Evolutionary conservation across 257 asterid species (phyloP).

Genomic region (Nicotiana obtusifolia): DNA sequence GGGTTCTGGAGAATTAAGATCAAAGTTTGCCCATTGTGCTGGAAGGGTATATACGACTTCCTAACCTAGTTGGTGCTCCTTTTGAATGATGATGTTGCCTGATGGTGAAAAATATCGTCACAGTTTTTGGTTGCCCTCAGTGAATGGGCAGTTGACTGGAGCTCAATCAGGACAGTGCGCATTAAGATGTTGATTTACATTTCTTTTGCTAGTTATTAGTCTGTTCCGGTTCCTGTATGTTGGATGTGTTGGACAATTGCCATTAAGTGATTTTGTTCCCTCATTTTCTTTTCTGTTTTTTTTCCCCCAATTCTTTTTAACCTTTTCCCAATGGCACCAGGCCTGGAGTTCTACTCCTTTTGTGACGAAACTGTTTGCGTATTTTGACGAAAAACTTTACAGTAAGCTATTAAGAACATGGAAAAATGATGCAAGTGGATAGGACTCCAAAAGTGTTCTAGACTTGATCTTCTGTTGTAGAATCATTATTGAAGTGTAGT

Average conservation of each 20-base stretch:
- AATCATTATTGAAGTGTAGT: neutral
- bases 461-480: neutral
- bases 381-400: neutral
- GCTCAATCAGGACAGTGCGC: neutral
- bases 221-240: neutral
- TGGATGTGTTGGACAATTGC: neutral
- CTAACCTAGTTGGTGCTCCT: neutral
- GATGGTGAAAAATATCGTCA: neutral
- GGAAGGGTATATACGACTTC: neutral
- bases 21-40: neutral
- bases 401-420: neutral
- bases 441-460: neutral
- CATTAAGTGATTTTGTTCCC: neutral
- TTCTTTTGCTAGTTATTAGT: neutral
- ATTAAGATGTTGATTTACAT: neutral
- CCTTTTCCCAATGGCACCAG: neutral
- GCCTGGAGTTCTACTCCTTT: too few relatives aligned
- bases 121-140: neutral
- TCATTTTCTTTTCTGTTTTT: neutral
- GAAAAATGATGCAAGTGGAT: neutral
- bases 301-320: neutral
- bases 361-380: neutral
- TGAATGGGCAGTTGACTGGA: neutral
- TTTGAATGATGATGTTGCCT: neutral
- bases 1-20: neutral